Evolutionary conservation across 441 rosid genomes (phyloP).

Genomic region (Gossypium davidsonii): DNA sequence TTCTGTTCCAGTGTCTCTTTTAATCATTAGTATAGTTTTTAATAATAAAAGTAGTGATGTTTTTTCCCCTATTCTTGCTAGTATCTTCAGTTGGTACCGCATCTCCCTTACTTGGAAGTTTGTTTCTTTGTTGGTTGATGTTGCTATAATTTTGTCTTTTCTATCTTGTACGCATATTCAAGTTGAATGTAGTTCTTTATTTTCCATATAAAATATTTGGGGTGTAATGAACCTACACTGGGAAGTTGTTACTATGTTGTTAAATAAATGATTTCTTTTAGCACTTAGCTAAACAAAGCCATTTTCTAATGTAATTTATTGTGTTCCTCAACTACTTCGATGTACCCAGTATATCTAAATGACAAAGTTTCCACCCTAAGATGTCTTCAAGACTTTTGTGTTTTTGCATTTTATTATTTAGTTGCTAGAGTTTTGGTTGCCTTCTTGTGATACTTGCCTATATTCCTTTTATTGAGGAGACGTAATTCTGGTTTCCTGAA

Average conservation of each 20-base stretch:
- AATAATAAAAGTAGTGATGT: background rate
- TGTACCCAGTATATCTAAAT: background rate
- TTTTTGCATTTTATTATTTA: background rate
- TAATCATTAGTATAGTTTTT: slow-evolving; percentile 7
- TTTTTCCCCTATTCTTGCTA: background rate
- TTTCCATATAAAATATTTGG: background rate
- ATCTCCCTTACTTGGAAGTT: background rate
- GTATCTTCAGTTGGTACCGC: slow-evolving; percentile 4
- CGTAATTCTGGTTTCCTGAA: background rate
- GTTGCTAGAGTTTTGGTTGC: background rate
- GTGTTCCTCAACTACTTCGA: background rate
- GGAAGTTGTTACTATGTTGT: background rate
- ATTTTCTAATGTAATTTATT: background rate
- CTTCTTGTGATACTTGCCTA: background rate
- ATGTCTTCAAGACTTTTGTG: background rate
- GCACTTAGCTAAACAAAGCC: background rate
- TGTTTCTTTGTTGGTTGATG: background rate
- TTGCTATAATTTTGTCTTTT: background rate
- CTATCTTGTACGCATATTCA: background rate
- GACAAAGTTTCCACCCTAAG: background rate
- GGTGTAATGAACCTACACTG: too few species aligned
- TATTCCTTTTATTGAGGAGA: background rate
- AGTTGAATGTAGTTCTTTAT: background rate
- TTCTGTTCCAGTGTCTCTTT: slow-evolving; percentile 14
- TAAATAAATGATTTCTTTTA: background rate